phyloP scores from a whole-genome alignment of 768 basidiomycete genomes.

The Lactifluus subvellereus region DNA sequence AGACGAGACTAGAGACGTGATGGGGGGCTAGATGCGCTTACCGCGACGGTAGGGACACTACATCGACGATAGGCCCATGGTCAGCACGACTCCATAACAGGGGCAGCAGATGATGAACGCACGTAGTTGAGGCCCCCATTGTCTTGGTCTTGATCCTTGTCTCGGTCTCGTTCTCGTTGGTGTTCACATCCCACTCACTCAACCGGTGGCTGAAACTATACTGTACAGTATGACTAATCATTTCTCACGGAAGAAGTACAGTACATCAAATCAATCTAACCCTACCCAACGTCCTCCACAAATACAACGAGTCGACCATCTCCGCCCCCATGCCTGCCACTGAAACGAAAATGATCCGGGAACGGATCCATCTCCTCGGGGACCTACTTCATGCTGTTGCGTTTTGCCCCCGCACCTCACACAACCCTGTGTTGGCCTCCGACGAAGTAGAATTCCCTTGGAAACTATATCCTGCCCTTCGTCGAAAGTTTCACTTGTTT shows the following conservation, averaged over 20 bases:
- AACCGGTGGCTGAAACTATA: constrained; percentile 40
- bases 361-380: constrained; percentile 26
- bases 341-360: constrained; percentile 31
- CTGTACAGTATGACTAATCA: constrained; percentile 33
- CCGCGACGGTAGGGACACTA: constrained; percentile 4
- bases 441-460: constrained; percentile 46
- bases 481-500: constrained; percentile 35
- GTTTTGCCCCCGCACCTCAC: constrained; percentile 60
- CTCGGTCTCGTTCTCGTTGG: constrained; percentile 10
- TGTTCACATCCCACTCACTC: not conserved
- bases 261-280: not conserved
- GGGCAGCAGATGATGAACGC: constrained; percentile 27
- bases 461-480: constrained; percentile 54
- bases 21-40: constrained; percentile 1
- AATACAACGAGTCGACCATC: constrained; percentile 55
- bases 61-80: not conserved
- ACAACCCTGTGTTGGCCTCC: constrained; percentile 41
- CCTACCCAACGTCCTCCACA: constrained; percentile 63
- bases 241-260: constrained; percentile 26
- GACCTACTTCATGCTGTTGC: constrained; percentile 31
- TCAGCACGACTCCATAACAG: not conserved
- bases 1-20: constrained; percentile 8
- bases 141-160: constrained; percentile 34
- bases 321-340: constrained; percentile 62
- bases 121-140: constrained; percentile 53